These are phyloP conservation scores for Chlorencoelia australis DNA, from an alignment of 2,329 filamentous ascomycete genomes.

Conservation along the genomic window DNA sequence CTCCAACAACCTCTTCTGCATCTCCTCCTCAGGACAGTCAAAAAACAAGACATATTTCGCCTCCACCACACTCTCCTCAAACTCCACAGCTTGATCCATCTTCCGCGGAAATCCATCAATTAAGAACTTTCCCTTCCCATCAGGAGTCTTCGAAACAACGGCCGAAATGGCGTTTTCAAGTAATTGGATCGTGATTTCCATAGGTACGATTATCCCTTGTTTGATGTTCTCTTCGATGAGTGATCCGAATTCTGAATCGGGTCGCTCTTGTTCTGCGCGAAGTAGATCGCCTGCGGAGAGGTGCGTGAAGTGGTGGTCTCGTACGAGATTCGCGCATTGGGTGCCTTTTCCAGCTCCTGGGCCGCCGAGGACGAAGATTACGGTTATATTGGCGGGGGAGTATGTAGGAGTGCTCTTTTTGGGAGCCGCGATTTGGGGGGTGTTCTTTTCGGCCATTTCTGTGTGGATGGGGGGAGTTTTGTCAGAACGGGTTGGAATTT, in stretches of 20 bases:
- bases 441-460: no score
- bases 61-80: constrained; percentile 80
- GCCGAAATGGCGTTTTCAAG: constrained; percentile 88
- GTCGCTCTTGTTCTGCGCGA: constrained; percentile 82
- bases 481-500: constrained; percentile 4
- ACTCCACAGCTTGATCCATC: constrained; percentile 91
- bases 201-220: constrained; percentile 93
- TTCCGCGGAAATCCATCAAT: constrained; percentile 86
- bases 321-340: constrained; percentile 81
- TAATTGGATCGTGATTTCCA: constrained; percentile 91
- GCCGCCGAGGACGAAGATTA: constrained; percentile 92
- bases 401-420: constrained; percentile 58
- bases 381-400: constrained; percentile 67
- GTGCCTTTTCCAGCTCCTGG: constrained; percentile 95
- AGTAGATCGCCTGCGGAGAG: constrained; percentile 89
- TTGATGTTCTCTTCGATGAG: constrained; percentile 91
- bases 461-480: constrained; percentile 3
- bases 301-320: constrained; percentile 84
- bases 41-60: constrained; percentile 86
- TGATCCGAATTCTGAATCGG: constrained; percentile 78
- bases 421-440: constrained; percentile 34
- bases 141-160: constrained; percentile 43
- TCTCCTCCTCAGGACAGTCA: constrained; percentile 81
- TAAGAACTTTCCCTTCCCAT: constrained; percentile 59
- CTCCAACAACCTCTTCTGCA: constrained; percentile 37